Percentiles rank a stretch among this genome's conserved stretches.
Conservation (phyloP, 108 stramenopile genomes). For the Chaetoceros tenuissimus region DNA sequence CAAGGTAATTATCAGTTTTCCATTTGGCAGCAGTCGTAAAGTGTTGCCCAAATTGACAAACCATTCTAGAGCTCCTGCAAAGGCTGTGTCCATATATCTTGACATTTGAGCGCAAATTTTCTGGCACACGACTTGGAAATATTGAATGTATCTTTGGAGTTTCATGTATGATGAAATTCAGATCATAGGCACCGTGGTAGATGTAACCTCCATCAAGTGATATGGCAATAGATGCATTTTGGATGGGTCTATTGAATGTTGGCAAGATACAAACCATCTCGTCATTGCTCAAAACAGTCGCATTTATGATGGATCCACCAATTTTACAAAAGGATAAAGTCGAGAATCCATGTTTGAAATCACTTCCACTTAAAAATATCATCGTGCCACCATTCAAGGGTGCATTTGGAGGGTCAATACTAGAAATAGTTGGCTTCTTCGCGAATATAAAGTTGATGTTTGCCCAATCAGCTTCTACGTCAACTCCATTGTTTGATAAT, state of each 20-base stretch:
- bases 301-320: not conserved
- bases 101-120: not conserved
- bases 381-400: not conserved
- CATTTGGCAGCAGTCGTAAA: not conserved
- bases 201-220: not conserved
- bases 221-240: not conserved
- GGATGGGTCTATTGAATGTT: not conserved
- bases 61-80: not conserved
- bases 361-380: not conserved
- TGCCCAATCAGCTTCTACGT: not conserved
- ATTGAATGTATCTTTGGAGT: not conserved
- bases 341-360: not conserved
- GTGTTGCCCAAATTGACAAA: not conserved
- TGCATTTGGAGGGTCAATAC: not conserved
- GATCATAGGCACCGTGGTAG: not conserved
- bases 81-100: not conserved
- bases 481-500: constrained; percentile 28
- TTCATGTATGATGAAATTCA: not conserved
- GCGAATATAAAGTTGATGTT: not conserved
- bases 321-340: not conserved
- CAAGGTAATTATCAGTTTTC: not conserved
- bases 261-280: not conserved
- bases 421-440: not conserved
- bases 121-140: not conserved
- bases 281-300: not conserved